Evolutionary conservation across 352 stramenopile genomes (phyloP).

Genomic region (Pilasporangium apinafurcum): DNA sequence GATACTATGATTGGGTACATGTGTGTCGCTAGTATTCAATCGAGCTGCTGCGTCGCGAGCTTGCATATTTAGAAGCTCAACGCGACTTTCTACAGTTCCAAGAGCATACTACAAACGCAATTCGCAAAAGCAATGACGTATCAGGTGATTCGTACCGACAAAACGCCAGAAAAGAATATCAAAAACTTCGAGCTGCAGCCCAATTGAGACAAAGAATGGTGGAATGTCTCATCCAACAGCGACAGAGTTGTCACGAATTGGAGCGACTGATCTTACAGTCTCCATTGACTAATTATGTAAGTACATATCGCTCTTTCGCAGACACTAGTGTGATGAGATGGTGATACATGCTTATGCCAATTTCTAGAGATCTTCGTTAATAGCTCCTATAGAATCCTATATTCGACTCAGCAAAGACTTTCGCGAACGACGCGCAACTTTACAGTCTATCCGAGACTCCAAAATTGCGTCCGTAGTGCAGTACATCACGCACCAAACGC

Average conservation of each 20-base stretch:
- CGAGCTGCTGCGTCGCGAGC: constrained; percentile 34
- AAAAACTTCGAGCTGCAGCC: constrained; percentile 13
- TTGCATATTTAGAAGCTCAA: constrained; percentile 53
- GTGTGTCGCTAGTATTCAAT: constrained; percentile 9
- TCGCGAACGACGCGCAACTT: constrained; percentile 22
- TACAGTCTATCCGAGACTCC: constrained; percentile 36
- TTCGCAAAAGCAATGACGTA: no score
- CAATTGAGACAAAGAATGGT: constrained; percentile 24
- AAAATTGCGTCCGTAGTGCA: constrained; percentile 33
- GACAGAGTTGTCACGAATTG: constrained; percentile 33
- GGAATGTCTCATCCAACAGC: constrained; percentile 23
- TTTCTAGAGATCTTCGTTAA: constrained; percentile 43
- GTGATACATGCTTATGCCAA: background rate
- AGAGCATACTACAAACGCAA: no score
- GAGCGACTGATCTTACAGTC: constrained; percentile 30
- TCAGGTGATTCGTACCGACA: constrained; percentile 2
- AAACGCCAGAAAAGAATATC: constrained; percentile 16
- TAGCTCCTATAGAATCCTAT: constrained; percentile 63
- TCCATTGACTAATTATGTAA: constrained; percentile 51
- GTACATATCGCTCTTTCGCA: constrained; percentile 2
- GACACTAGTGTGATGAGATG: background rate
- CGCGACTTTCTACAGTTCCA: constrained; percentile 30
- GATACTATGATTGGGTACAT: no score
- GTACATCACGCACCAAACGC: constrained; percentile 41
- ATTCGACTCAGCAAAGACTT: constrained; percentile 42